Evolutionary conservation across 306 rosid species (phyloP), one percentile per base, ranked within the genome.

Genomic region (Sicyos edulis): DNA sequence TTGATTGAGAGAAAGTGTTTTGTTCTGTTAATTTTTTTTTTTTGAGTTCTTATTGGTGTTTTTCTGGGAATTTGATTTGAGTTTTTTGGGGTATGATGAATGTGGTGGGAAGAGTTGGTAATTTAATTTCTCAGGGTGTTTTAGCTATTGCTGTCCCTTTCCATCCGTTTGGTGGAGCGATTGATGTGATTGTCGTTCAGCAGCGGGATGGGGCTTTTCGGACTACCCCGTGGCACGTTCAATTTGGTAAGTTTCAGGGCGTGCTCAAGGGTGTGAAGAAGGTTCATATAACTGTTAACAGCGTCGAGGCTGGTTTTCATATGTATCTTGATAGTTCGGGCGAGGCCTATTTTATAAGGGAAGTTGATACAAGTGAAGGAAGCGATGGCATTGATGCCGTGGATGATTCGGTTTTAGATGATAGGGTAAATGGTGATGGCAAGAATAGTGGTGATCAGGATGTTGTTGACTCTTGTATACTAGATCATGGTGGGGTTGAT

Each of bases 121-220:
- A 88, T 85, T 70, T 93, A 78, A 93, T 92, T 60, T 71, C 87
- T 15, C 92, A 89, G 81, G 95, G 97, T 61, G 96, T 92, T 79
- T 92, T 89, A 79, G 85, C 98, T 19, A 90, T 92, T 77, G 96
- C 97, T 51, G 87, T 92, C 19, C 98, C 98, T 51, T 93, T 93
- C 80, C 98, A 93, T 65, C 98, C 98, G 5, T 93, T 93, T 74
- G 98, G 98, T 26, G 98, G 98, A 76, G 98, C 97, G 66, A 89
- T 93, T 77, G 98, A 93, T 82, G 95, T 87, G 75, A 90, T 93
- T 82, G 98, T 87, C 68, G 98, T 93, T 83, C 92, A 82, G 82
- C 98, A 93, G 80, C 96, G 77, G 76, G 98, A 93, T 82, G 98
- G 91, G 50, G 84, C 96, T 4, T 93, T 90, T 75, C 83, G 95